Evolutionary conservation across 805 yeast genomes (phyloP).

Genomic region (Metschnikowia gelsemii): DNA sequence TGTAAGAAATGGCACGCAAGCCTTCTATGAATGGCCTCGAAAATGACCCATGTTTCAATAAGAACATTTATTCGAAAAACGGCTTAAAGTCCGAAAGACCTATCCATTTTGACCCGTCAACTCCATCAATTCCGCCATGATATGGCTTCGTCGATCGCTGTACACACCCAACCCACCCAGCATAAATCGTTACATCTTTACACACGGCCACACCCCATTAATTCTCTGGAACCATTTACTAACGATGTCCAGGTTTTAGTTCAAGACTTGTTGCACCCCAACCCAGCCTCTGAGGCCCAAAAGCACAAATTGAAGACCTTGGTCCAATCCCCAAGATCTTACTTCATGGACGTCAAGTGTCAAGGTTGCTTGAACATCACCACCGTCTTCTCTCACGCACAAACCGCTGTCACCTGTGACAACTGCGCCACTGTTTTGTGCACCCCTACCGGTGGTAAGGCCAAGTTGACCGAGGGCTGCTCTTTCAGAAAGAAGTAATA

Average conservation of each 20-base stretch:
- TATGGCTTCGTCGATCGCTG: no score
- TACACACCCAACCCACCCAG: background rate
- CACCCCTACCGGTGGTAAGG: slow-evolving; percentile 45
- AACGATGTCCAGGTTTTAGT: slow-evolving; percentile 36
- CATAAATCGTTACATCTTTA: no score
- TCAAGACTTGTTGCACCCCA: slow-evolving; percentile 44
- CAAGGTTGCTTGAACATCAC: slow-evolving; percentile 43
- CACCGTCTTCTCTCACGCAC: slow-evolving; percentile 44
- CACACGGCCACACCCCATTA: background rate
- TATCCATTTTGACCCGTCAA: background rate
- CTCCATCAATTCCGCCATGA: background rate
- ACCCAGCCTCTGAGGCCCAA: slow-evolving; percentile 38
- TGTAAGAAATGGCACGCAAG: no score
- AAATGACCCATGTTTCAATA: background rate
- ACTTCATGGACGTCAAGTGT: slow-evolving; percentile 44
- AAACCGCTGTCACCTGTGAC: slow-evolving; percentile 44
- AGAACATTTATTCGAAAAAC: background rate
- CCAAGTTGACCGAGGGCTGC: slow-evolving; percentile 43
- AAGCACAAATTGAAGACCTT: slow-evolving; percentile 40
- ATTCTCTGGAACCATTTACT: slow-evolving; percentile 10
- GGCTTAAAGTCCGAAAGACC: background rate
- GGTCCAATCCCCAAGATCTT: slow-evolving; percentile 43
- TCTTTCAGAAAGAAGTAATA: slow-evolving; percentile 43
- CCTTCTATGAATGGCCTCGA: background rate
- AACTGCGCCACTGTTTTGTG: slow-evolving; percentile 41